Conservation (phyloP, 257 asterid species). For the Fraxinus anomala region DNA sequence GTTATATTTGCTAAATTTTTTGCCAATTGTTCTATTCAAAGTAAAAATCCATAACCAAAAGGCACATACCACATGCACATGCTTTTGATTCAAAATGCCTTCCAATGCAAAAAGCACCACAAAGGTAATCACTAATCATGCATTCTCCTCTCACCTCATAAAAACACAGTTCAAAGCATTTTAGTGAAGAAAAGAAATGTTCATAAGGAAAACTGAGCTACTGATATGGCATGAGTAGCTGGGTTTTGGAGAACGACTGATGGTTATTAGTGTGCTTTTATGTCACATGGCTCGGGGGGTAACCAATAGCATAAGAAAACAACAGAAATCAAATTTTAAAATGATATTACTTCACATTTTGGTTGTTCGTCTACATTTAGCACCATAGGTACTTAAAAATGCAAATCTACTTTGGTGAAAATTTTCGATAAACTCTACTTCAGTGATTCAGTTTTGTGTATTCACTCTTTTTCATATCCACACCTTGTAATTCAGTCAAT, state of each 20-base stretch:
- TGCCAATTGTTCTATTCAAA: neutral
- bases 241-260: neutral
- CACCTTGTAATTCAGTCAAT: neutral
- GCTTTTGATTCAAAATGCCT: neutral
- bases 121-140: neutral
- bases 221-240: neutral
- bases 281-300: neutral
- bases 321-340: neutral
- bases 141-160: neutral
- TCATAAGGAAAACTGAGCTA: neutral
- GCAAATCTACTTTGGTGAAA: neutral
- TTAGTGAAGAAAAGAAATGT: neutral
- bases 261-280: neutral
- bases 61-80: neutral
- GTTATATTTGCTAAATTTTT: neutral
- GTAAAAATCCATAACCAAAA: neutral
- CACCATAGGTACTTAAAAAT: neutral
- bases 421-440: neutral
- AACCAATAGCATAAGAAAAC: neutral
- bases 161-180: neutral
- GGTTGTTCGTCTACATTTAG: neutral
- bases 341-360: neutral
- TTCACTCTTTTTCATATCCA: neutral
- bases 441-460: slow-evolving; percentile 2
- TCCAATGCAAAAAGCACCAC: neutral